Evolutionary conservation across 78 protist genomes (phyloP).

Genomic region (Carpediemonas membranifera): DNA sequence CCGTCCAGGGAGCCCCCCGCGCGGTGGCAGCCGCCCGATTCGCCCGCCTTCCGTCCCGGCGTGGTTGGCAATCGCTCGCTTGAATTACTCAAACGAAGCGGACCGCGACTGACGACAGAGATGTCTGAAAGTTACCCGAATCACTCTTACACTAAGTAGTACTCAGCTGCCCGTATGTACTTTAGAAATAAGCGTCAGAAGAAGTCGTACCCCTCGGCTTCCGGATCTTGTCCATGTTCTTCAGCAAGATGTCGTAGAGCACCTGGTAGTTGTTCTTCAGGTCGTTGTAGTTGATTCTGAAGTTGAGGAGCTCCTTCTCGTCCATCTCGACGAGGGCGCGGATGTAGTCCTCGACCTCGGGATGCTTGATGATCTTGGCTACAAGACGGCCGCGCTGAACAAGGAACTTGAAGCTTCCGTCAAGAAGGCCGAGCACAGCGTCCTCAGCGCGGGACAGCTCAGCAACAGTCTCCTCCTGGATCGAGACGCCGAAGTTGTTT

Average conservation of each 20-base stretch:
- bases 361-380: conserved; percentile 49
- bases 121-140: too few relatives aligned
- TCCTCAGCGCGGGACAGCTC: conserved; percentile 52
- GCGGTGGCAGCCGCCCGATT: too few relatives aligned
- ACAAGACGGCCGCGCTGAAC: conserved; percentile 33
- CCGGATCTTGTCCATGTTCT: conserved; percentile 49
- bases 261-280: conserved; percentile 47
- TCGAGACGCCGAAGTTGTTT: conserved; percentile 51
- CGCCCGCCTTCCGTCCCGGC: too few relatives aligned
- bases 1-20: too few relatives aligned
- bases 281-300: conserved; percentile 17
- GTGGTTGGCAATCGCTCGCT: too few relatives aligned
- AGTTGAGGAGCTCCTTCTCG: conserved; percentile 36
- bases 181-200: too few relatives aligned
- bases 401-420: conserved; percentile 27
- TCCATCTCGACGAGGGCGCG: conserved; percentile 38
- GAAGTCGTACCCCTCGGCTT: conserved; percentile 44
- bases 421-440: conserved; percentile 25
- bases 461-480: conserved; percentile 40
- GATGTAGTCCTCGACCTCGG: conserved; percentile 40
- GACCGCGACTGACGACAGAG: too few relatives aligned
- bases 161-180: too few relatives aligned
- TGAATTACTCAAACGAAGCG: too few relatives aligned
- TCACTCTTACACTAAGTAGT: too few relatives aligned
- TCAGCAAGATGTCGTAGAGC: conserved; percentile 41